Conservation (phyloP, 305 asterid genomes). For the Solanum chacoense region DNA sequence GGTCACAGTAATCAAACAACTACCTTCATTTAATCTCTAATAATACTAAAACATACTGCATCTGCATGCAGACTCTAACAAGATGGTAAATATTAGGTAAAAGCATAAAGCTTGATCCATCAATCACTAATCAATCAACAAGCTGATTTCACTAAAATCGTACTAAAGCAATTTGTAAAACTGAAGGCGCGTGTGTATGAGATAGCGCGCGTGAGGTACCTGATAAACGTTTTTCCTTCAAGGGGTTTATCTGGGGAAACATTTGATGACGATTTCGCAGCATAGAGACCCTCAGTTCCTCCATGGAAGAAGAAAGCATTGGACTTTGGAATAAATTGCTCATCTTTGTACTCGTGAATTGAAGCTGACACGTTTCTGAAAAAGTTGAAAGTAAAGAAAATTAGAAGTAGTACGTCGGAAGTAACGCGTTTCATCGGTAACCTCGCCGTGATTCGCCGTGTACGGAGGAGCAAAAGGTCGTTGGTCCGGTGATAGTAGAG, state of each 20-base stretch:
- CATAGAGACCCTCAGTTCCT: constrained; percentile 22
- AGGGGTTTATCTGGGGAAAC: constrained; percentile 1
- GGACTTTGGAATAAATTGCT: constrained; percentile 17
- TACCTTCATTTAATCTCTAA: background rate
- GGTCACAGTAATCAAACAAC: background rate
- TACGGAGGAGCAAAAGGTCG: background rate
- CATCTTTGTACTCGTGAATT: constrained; percentile 21
- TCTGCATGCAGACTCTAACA: background rate
- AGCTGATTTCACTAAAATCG: background rate
- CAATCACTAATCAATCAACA: background rate
- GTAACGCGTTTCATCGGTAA: background rate
- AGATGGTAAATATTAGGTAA: background rate
- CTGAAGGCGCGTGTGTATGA: background rate
- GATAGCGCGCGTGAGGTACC: background rate
- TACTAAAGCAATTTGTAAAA: background rate
- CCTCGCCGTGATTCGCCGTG: background rate
- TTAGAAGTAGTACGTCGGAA: background rate
- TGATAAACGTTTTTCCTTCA: constrained; percentile 18
- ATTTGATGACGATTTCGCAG: constrained; percentile 2
- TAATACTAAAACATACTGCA: background rate
- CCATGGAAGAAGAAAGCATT: constrained; percentile 27
- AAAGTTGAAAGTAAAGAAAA: background rate
- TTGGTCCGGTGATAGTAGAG: background rate
- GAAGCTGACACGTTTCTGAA: constrained; percentile 7
- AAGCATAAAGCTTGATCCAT: background rate